Percentiles rank a stretch among this genome's conserved stretches.
These are phyloP conservation scores for Cornus florida DNA, from an alignment of 148 eudicot species.

Conservation along the genomic window DNA sequence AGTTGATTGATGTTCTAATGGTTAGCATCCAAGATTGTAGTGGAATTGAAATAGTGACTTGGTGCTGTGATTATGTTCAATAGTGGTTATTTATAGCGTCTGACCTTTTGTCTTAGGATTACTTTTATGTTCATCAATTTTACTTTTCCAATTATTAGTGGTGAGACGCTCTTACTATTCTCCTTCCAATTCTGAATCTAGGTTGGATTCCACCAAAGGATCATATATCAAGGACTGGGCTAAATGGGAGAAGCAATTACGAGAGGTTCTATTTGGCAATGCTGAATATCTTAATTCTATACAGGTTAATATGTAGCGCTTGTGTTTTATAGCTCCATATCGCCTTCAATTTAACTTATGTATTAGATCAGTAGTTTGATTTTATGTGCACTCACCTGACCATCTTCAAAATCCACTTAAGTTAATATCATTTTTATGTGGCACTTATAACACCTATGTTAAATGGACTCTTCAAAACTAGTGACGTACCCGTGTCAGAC, in stretches of 20 bases:
- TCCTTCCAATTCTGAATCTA: slow-evolving; percentile 23
- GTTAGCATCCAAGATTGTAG: background rate
- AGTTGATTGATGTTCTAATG: background rate
- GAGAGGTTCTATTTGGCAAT: slow-evolving; percentile 50
- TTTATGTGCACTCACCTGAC: too few relatives aligned
- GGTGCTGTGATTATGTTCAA: background rate
- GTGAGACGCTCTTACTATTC: background rate
- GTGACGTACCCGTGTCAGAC: too few relatives aligned
- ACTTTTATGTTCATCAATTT: too few relatives aligned
- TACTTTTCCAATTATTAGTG: background rate
- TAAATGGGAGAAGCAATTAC: slow-evolving; percentile 79
- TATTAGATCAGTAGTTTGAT: too few relatives aligned
- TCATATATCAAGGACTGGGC: slow-evolving; percentile 76
- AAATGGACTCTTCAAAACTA: too few relatives aligned
- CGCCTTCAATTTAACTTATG: too few relatives aligned
- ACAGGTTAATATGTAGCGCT: slow-evolving; percentile 48
- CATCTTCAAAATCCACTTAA: background rate
- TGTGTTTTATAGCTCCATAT: background rate
- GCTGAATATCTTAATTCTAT: slow-evolving; percentile 65
- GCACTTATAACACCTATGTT: too few relatives aligned
- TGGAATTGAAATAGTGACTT: background rate
- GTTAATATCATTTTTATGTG: background rate
- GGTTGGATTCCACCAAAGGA: slow-evolving; percentile 86
- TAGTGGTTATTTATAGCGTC: too few relatives aligned
- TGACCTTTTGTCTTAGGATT: too few relatives aligned